Conservation (phyloP, 225 moss, liverwort and hornwort genomes). For the Straminergon stramineum region DNA sequence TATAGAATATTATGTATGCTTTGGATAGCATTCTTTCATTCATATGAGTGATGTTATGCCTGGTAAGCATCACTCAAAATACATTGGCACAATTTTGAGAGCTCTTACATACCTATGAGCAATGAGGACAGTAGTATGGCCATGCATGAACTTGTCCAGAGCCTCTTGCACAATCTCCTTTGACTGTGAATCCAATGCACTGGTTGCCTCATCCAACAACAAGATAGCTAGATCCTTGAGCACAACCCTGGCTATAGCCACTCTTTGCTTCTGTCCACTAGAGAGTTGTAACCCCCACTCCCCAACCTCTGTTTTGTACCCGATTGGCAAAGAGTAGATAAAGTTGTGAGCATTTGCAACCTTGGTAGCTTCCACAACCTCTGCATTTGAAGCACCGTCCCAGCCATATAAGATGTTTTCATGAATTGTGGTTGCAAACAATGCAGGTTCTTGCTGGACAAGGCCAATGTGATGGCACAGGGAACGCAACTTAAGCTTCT, state of each 20-base stretch:
- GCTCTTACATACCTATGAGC: constrained; percentile 33
- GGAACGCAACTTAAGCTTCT: constrained; percentile 27
- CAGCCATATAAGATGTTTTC: constrained; percentile 48
- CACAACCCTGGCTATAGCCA: constrained; percentile 58
- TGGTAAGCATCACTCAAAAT: neutral
- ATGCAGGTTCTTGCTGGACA: constrained; percentile 52
- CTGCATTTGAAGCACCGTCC: constrained; percentile 36
- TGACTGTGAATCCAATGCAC: constrained; percentile 50
- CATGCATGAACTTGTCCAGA: constrained; percentile 47
- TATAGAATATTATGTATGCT: too few species aligned
- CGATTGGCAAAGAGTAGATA: constrained; percentile 31
- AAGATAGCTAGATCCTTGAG: constrained; percentile 49
- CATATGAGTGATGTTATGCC: neutral
- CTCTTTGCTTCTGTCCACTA: constrained; percentile 50
- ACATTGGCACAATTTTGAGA: neutral
- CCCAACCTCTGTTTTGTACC: constrained; percentile 47
- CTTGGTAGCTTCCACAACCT: constrained; percentile 49
- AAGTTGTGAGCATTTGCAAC: constrained; percentile 50
- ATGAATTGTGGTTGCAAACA: constrained; percentile 45
- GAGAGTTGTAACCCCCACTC: constrained; percentile 54
- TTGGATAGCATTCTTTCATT: neutral
- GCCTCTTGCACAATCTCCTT: constrained; percentile 56
- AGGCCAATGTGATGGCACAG: constrained; percentile 49
- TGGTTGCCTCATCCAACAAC: constrained; percentile 55
- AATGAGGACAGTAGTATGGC: constrained; percentile 47